phyloP scores from a whole-genome alignment of 495 filamentous ascomycete species.

The Coniosporium apollinis region DNA sequence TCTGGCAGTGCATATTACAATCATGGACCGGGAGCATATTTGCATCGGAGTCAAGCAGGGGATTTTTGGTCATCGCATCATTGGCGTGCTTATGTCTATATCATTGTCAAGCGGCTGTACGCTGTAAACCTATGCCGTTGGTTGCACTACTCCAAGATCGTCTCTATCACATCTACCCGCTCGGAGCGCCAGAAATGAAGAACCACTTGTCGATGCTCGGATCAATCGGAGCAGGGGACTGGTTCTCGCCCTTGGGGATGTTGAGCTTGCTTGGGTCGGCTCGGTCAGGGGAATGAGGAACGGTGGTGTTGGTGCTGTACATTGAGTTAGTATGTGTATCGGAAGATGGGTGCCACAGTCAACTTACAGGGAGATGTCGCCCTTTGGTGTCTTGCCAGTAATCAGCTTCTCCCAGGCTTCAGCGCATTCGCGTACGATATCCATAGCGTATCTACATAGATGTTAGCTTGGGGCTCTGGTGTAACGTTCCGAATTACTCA shows the following conservation, averaged over 20 bases:
- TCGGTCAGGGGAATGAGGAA: slow-evolving; percentile 49
- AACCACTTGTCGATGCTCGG: slow-evolving; percentile 99
- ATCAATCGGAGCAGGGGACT: slow-evolving; percentile 77
- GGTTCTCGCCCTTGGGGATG: slow-evolving; percentile 59
- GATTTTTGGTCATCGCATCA: no score
- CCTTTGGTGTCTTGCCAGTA: slow-evolving; percentile 61
- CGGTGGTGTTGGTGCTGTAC: slow-evolving; percentile 58
- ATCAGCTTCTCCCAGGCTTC: slow-evolving; percentile 97
- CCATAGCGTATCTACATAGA: slow-evolving; percentile 63
- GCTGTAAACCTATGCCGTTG: no score
- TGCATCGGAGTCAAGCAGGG: no score
- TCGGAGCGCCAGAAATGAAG: slow-evolving; percentile 97
- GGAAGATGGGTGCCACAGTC: background rate
- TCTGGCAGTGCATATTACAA: no score
- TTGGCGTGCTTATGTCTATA: no score
- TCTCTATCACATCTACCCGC: no score
- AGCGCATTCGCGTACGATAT: slow-evolving; percentile 85
- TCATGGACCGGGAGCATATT: no score
- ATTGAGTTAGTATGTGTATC: background rate
- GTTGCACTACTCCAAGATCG: no score
- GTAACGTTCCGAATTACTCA: slow-evolving; percentile 21
- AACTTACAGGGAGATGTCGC: slow-evolving; percentile 68
- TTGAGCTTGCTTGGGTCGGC: slow-evolving; percentile 45
- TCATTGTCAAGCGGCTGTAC: no score
- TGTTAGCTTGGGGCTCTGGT: background rate